Conservation (phyloP, 2,329 filamentous ascomycete genomes). For the Knufia fluminis region DNA sequence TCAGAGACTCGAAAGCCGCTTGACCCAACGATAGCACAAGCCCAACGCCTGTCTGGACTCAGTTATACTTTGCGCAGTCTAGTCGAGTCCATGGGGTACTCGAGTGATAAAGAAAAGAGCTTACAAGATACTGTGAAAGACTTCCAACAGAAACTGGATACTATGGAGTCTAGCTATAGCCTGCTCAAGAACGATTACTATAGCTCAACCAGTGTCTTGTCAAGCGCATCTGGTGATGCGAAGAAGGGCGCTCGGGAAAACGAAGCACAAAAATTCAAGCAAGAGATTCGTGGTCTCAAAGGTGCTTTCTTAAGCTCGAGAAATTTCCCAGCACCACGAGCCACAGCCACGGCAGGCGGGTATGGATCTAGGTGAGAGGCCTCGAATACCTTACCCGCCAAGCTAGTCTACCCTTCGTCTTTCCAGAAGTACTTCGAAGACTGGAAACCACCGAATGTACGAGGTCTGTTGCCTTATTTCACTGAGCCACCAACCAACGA, state of each 20-base stretch:
- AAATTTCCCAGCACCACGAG: conserved; percentile 42
- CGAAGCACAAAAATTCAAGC: conserved; percentile 49
- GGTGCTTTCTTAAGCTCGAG: conserved; percentile 54
- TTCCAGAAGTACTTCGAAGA: no score
- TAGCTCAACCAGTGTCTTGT: conserved; percentile 18
- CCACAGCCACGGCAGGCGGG: conserved; percentile 6
- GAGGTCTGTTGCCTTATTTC: no score
- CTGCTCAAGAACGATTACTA: conserved; percentile 17
- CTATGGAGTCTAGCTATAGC: conserved; percentile 24
- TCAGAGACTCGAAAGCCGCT: conserved; percentile 11
- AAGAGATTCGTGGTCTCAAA: conserved; percentile 54
- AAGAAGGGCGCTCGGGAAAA: conserved; percentile 36
- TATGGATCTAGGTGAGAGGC: conserved; percentile 6
- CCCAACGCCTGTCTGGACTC: conserved; percentile 33
- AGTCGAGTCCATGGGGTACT: conserved; percentile 34
- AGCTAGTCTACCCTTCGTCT: background rate
- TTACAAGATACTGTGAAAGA: conserved; percentile 14
- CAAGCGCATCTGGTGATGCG: conserved; percentile 25
- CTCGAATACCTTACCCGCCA: background rate
- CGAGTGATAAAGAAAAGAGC: conserved; percentile 29
- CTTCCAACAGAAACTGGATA: conserved; percentile 17
- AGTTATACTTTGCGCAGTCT: conserved; percentile 45
- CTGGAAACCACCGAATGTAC: no score
- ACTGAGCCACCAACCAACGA: no score
- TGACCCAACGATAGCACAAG: conserved; percentile 17